Evolutionary conservation across 331 rosid genomes (phyloP), one percentile per base, ranked within the genome.

Genomic region (Pyracantha coccinea): DNA sequence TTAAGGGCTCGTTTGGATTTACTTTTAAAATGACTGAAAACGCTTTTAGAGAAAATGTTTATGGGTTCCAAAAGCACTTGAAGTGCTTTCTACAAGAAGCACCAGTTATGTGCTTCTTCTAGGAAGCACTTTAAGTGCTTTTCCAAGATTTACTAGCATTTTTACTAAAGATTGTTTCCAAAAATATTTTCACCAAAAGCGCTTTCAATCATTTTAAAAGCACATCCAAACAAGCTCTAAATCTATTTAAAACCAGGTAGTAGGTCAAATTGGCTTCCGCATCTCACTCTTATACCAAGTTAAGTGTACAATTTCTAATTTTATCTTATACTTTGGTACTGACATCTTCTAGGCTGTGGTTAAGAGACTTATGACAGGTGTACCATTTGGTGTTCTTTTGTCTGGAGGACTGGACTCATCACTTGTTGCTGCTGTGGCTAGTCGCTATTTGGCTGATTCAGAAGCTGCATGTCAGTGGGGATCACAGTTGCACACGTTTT

Each of bases 401-500:
- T 92, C 97, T 0, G 99, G 99, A 77, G 99, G 99, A 60, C 74
- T 95, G 68, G 99, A 95, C 81, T 95, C 99, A 75, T 92, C 99
- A 41, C 97, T 95, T 69, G 99, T 95, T 76, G 99, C 99, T 65
- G 88, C 99, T 44, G 96, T 95, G 71, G 90, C 92, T 77, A 76
- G 80, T 79, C 93, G 93, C 60, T 75, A 85, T 84, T 77, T 95
- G 89, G 89, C 85, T 31, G 82, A 90, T 32, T 77, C 86, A 66
- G 89, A 82, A 35, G 88, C 87, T 57, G 93, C 96, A 75, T 68
- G 77, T 76, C 99, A 94, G 81, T 94, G 99, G 99, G 99, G 96
- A 74, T 85, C 99, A 45, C 96, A 90, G 81, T 77, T 92, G 14
- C 99, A 92, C 80, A 92, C 97, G 45, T 94, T 94, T 80, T 94